Percentiles rank a stretch among this genome's conserved stretches.
Conservation (phyloP, 495 filamentous ascomycete genomes). For the Podospora fimiseda region DNA sequence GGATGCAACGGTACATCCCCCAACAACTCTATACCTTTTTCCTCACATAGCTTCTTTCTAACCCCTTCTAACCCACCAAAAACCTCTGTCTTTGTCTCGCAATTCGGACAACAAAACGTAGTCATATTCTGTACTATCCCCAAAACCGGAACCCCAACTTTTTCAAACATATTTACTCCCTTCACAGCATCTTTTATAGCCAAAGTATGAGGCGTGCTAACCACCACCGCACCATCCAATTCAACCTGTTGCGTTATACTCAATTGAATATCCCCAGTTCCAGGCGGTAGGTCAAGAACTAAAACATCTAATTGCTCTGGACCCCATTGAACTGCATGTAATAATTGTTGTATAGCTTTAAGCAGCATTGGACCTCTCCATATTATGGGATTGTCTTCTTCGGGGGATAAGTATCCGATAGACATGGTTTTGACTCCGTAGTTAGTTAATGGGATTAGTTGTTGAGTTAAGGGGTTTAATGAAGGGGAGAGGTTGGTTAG, state of each 20-base stretch:
- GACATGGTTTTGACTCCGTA: slow-evolving; percentile 98
- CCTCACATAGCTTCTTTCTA: slow-evolving; percentile 33
- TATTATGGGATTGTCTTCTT: slow-evolving; percentile 67
- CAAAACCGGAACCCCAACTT: slow-evolving; percentile 65
- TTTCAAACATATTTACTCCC: slow-evolving; percentile 86
- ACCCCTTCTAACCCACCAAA: slow-evolving; percentile 58
- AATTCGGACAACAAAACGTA: slow-evolving; percentile 74
- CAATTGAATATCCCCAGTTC: slow-evolving; percentile 90
- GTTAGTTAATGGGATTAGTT: slow-evolving; percentile 81
- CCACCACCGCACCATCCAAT: slow-evolving; percentile 76
- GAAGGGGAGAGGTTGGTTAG: slow-evolving; percentile 51
- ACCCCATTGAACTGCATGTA: slow-evolving; percentile 91
- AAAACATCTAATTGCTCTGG: slow-evolving; percentile 67
- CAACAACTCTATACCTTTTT: slow-evolving; percentile 66
- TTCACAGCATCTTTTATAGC: slow-evolving; percentile 83
- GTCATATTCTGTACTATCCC: slow-evolving; percentile 98
- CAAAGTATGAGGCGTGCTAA: slow-evolving; percentile 89
- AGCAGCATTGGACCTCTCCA: slow-evolving; percentile 98
- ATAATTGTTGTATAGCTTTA: slow-evolving; percentile 91
- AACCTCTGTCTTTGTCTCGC: slow-evolving; percentile 64
- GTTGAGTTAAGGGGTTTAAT: slow-evolving; percentile 52
- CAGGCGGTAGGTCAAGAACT: slow-evolving; percentile 86
- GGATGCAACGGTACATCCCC: slow-evolving; percentile 89
- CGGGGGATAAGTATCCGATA: slow-evolving; percentile 86
- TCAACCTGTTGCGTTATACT: slow-evolving; percentile 87